phyloP scores from a whole-genome alignment of 2,329 filamentous ascomycete species.

The Septoria petroselini region DNA sequence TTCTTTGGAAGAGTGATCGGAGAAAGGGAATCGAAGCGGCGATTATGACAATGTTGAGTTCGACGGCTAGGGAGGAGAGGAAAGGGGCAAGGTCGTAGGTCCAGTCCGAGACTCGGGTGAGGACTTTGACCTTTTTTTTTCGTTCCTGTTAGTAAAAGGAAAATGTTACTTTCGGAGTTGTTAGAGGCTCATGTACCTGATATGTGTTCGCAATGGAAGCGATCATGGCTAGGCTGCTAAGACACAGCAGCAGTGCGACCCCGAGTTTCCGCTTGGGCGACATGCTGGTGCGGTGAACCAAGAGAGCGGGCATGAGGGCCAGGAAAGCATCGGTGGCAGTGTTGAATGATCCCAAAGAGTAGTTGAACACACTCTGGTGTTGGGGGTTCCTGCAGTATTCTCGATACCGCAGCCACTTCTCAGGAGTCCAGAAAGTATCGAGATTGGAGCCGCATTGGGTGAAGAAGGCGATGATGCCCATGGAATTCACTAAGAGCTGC shows the following conservation, averaged over 20 bases:
- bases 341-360: conserved; percentile 32
- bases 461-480: conserved; percentile 28
- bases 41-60: conserved; percentile 39
- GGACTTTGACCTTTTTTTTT: conserved; percentile 25
- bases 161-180: background rate
- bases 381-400: conserved; percentile 26
- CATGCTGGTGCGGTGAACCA: conserved; percentile 33
- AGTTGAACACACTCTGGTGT: conserved; percentile 26
- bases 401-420: conserved; percentile 22
- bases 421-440: conserved; percentile 24
- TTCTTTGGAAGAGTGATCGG: conserved; percentile 19
- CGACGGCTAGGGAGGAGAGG: conserved; percentile 33
- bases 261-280: conserved; percentile 29
- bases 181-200: conserved; percentile 24
- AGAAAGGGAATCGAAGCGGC: conserved; percentile 33
- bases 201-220: conserved; percentile 35
- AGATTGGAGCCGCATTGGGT: conserved; percentile 31
- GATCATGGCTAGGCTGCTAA: conserved; percentile 29
- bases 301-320: conserved; percentile 31
- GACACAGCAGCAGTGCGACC: conserved; percentile 8
- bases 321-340: conserved; percentile 34
- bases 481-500: conserved; percentile 30
- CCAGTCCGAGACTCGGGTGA: conserved; percentile 32
- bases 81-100: conserved; percentile 32
- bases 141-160: no score